Base-by-base conservation (phyloP, 139 green algal species). In the Volvox reticuliferus region DNA sequence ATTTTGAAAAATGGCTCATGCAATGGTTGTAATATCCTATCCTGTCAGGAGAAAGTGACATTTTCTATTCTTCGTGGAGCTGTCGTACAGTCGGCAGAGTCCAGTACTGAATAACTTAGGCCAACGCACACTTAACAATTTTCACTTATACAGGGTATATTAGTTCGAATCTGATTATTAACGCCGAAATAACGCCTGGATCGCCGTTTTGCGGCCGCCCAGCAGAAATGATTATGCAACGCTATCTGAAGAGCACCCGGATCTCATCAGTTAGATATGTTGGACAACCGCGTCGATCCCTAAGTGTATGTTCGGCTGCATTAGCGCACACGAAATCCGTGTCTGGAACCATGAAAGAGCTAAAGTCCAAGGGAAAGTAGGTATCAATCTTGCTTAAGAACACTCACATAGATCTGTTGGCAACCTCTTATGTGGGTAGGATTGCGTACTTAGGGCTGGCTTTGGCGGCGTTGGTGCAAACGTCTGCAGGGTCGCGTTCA, bases 401-500 rank as follows among this genome's bases (percentile, higher is more conserved):
- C 12, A 73, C 24, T 73, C 65, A 17, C 19, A 16, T 28, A 30
- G 21, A 24, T 30, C 24, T 73, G 65, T 16, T 30, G 21, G 19
- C 62, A 69, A 69, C 17, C 17, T 17, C 62, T 24, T 17, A 17
- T 69, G 62, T 19, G 62, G 44, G 44, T 55, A 14, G 9, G 9
- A 14, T 55, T 55, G 44, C 44, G 44, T 55, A 55, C 9, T 55
- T 55, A 55, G 44, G 5, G 44, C 9, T 55, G 44, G 21, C 21
- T 0, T 26, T 61, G 6, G 33, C 82, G 82, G 82, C 62, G 83
- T 36, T 37, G 83, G 19, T 89, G 65, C 14, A 26, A 26, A 22
- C 12, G 0, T 16, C 61, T 37, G 9, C 86, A 98, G 95, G 93
- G 84, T 94, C 24, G 98, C 98, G 2, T 98, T 99, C 88, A 99